Evolutionary conservation across 805 yeast species (phyloP), one percentile per base, ranked within the genome.

Genomic region (Starmerella cellae): DNA sequence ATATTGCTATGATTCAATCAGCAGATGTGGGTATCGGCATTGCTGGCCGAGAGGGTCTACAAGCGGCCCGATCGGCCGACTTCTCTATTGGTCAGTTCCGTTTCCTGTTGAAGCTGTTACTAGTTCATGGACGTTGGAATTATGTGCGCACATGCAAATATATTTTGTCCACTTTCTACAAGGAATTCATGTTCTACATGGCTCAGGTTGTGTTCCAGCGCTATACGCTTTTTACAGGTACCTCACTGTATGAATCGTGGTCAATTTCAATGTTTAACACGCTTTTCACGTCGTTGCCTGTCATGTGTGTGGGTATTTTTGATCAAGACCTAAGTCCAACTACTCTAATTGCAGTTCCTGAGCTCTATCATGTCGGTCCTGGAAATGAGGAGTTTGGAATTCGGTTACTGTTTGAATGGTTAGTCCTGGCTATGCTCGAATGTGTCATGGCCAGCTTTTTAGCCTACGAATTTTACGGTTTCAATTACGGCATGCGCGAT

Each of bases 11-110:
- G 99, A 91, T 91, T 48, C 96, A 91, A 64, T 80, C 93, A 56
- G 99, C 99, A 0, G 97, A 91, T 61, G 84, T 91, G 43, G 99
- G 99, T 23, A 74, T 91, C 48, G 98, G 98, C 23, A 91, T 91
- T 41, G 87, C 97, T 1, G 99, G 98, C 29, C 82, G 80, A 53
- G 98, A 91, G 62, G 98, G 98, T 1, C 65, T 91, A 34, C 98
- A 91, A 56, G 98, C 98, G 0, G 95, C 98, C 0, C 69, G 98
- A 53, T 72, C 95, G 0, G 78, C 96, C 0, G 99, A 91, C 61
- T 91, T 83, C 56, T 79, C 97, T 1, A 81, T 91, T 58, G 99
- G 93, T 0, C 98, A 91, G 59, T 91, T 91, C 63, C 67, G 95
- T 46, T 91, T 73, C 57, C 63, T 91, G 45, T 64, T 81, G 44